These are phyloP conservation scores for Metarhizium brunneum DNA, from an alignment of 2,329 filamentous ascomycete genomes.

Conservation along the genomic window DNA sequence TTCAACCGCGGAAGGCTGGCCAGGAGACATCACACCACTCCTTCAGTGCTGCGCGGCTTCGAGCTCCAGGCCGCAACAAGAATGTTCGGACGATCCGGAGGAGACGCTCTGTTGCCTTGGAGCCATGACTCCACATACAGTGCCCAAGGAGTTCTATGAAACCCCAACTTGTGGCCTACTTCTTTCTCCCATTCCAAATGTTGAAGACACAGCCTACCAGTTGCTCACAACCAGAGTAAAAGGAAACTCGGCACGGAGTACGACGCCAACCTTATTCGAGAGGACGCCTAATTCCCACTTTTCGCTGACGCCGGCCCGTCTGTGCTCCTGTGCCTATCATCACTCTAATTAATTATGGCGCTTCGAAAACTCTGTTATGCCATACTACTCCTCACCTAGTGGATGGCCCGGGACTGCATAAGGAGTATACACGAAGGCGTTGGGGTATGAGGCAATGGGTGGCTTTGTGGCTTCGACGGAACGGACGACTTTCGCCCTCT, in stretches of 20 bases:
- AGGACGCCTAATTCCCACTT: background rate
- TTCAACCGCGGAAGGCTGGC: background rate
- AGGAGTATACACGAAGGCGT: background rate
- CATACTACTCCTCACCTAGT: background rate
- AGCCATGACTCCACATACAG: too few relatives aligned
- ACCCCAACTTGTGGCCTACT: background rate
- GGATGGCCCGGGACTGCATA: background rate
- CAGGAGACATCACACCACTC: background rate
- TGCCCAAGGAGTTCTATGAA: too few relatives aligned
- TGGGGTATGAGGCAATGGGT: background rate
- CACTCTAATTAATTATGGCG: background rate
- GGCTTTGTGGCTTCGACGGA: background rate
- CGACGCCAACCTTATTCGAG: background rate
- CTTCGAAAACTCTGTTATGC: background rate
- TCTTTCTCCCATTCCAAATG: background rate
- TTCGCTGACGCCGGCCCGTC: background rate
- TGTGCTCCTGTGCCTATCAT: background rate
- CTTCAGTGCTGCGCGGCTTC: background rate
- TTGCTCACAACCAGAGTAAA: background rate
- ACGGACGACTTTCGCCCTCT: background rate
- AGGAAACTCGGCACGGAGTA: background rate
- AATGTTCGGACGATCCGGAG: too few relatives aligned
- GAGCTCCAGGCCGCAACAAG: too few relatives aligned
- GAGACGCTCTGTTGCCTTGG: too few relatives aligned
- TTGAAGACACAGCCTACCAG: background rate